Percentiles rank a stretch among this genome's conserved stretches.
These are phyloP conservation scores for Monocercomonoides exilis DNA, from an alignment of 78 protist species.

Conservation along the genomic window DNA sequence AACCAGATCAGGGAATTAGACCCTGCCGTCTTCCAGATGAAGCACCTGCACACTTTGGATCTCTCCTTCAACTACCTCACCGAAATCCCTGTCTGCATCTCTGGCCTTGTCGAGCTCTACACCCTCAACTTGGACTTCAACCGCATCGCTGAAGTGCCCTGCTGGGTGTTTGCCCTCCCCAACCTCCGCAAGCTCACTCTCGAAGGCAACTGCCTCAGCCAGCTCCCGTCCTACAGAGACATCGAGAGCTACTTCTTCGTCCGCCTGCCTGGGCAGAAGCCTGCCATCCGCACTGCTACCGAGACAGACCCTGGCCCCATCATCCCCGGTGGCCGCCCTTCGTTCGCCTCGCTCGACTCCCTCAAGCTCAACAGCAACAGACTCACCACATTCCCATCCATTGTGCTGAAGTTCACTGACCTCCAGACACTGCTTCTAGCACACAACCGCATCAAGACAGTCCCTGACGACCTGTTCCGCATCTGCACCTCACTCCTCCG, in stretches of 20 bases:
- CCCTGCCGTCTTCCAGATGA: background rate
- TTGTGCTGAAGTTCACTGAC: background rate
- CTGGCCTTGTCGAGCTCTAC: background rate
- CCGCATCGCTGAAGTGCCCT: background rate
- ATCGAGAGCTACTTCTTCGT: background rate
- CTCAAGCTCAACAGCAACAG: background rate
- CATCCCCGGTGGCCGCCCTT: too few species aligned
- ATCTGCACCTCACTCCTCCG: background rate
- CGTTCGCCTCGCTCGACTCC: too few species aligned
- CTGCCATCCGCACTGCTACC: too few species aligned
- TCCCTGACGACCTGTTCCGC: background rate
- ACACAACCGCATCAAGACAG: background rate
- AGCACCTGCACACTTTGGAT: background rate
- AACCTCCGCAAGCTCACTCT: background rate
- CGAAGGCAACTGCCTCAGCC: background rate
- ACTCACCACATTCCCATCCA: background rate
- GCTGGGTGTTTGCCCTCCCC: background rate
- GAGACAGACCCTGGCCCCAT: too few species aligned
- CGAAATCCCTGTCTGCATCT: background rate
- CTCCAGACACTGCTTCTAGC: background rate
- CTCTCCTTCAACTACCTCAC: background rate
- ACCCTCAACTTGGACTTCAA: background rate
- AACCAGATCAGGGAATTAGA: background rate
- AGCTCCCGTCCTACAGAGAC: background rate
- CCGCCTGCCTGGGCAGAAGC: too few species aligned